Evolutionary conservation across 768 basidiomycete species (phyloP).

Genomic region (Auricularia sp.): DNA sequence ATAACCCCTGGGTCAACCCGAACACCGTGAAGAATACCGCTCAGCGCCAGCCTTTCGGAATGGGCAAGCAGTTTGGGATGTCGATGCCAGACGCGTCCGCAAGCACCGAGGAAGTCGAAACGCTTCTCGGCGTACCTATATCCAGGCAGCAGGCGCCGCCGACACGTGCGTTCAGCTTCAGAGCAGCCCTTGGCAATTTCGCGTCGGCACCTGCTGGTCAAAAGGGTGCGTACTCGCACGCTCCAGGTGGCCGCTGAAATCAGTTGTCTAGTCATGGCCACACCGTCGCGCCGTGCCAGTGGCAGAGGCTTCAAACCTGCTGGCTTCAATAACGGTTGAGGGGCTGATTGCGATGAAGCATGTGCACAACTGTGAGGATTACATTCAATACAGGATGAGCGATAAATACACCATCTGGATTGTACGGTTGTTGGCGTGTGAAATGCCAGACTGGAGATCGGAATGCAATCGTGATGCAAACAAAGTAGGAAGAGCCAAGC

Average conservation of each 20-base stretch:
- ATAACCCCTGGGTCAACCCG: slow-evolving; percentile 23
- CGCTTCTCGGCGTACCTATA: slow-evolving; percentile 30
- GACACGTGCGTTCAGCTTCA: not conserved
- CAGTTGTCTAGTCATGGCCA: slow-evolving; percentile 24
- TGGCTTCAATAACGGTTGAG: slow-evolving; percentile 14
- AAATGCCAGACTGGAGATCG: too few species aligned
- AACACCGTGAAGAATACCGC: slow-evolving; percentile 16
- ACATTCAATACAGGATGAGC: too few species aligned
- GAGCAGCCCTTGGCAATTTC: not conserved
- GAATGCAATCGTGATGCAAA: too few species aligned
- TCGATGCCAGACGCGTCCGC: slow-evolving; percentile 49
- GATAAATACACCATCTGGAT: too few species aligned
- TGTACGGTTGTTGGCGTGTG: too few species aligned
- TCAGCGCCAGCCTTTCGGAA: slow-evolving; percentile 39
- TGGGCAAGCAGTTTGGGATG: slow-evolving; percentile 16
- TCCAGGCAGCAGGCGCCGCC: not conserved
- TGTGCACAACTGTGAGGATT: too few species aligned
- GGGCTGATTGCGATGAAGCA: too few species aligned
- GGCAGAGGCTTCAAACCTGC: slow-evolving; percentile 39
- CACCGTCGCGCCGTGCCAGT: slow-evolving; percentile 20
- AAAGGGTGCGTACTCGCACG: slow-evolving; percentile 10
- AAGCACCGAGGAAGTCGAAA: slow-evolving; percentile 67
- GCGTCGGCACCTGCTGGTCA: slow-evolving; percentile 1
- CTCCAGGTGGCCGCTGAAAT: not conserved
- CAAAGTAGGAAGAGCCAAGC: too few species aligned